Conservation (phyloP, 306 rosid species). For the Adenanthera pavonina region DNA sequence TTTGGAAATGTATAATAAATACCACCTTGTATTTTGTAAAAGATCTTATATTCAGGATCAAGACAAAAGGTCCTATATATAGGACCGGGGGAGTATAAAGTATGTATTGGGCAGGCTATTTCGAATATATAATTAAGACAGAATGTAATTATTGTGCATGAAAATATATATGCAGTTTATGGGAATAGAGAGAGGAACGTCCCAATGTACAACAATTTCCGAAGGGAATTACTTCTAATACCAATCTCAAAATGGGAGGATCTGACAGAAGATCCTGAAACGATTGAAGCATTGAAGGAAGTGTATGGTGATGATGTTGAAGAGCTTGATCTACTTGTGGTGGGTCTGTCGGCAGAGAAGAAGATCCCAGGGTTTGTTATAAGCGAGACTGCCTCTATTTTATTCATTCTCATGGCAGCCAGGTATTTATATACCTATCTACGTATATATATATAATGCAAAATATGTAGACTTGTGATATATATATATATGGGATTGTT, state of each 20-base stretch:
- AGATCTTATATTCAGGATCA: no score
- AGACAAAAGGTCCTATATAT: no score
- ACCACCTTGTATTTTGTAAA: no score
- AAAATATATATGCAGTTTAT: slow-evolving; percentile 32
- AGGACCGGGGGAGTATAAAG: no score
- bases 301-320: slow-evolving; percentile 44
- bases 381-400: slow-evolving; percentile 42
- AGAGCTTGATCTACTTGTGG: slow-evolving; percentile 42
- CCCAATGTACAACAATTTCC: slow-evolving; percentile 45
- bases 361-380: slow-evolving; percentile 48
- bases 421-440: slow-evolving; percentile 26
- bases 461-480: no score
- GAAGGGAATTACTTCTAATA: slow-evolving; percentile 29
- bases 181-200: slow-evolving; percentile 45
- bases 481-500: not conserved
- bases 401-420: slow-evolving; percentile 40
- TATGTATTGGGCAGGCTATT: no score
- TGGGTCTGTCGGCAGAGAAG: slow-evolving; percentile 49
- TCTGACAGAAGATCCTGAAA: slow-evolving; percentile 38
- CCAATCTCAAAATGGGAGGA: slow-evolving; percentile 47
- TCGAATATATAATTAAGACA: no score
- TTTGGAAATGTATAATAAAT: no score
- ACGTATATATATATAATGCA: no score
- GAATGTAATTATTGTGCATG: no score
- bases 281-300: slow-evolving; percentile 22